These are phyloP conservation scores for Endoconidiophora laricicola DNA, from an alignment of 2,329 filamentous ascomycete genomes.

Conservation along the genomic window DNA sequence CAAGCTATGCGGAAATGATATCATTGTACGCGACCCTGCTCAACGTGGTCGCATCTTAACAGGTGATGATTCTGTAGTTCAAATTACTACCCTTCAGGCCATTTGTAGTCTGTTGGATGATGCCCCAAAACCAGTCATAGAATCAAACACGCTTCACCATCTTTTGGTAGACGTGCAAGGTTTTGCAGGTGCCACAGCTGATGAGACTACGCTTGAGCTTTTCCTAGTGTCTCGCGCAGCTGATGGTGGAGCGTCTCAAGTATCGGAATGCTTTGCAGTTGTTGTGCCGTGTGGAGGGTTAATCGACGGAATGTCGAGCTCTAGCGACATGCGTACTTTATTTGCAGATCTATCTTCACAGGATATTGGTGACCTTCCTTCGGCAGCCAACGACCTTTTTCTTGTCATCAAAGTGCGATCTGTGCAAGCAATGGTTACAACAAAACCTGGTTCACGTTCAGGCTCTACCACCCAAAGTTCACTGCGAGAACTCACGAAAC, in stretches of 20 bases:
- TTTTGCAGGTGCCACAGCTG: constrained; percentile 60
- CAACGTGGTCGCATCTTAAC: constrained; percentile 75
- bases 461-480: constrained; percentile 28
- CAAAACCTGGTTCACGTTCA: constrained; percentile 34
- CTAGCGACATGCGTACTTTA: constrained; percentile 60
- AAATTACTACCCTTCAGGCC: constrained; percentile 80
- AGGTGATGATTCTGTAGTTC: constrained; percentile 81
- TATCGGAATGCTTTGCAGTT: constrained; percentile 73
- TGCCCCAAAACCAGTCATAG: constrained; percentile 50
- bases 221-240: constrained; percentile 59
- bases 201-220: constrained; percentile 58
- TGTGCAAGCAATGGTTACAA: constrained; percentile 29
- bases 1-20: constrained; percentile 81
- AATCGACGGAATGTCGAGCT: constrained; percentile 46
- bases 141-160: constrained; percentile 61
- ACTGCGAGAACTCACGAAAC: constrained; percentile 28
- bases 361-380: constrained; percentile 47
- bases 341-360: constrained; percentile 72
- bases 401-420: constrained; percentile 68
- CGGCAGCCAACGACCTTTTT: constrained; percentile 58
- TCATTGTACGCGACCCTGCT: constrained; percentile 81
- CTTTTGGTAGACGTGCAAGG: constrained; percentile 70
- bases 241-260: constrained; percentile 42
- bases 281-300: constrained; percentile 60
- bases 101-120: constrained; percentile 88